Base-by-base conservation (phyloP, 2,329 filamentous ascomycete species). In the Arthroderma uncinatum region DNA sequence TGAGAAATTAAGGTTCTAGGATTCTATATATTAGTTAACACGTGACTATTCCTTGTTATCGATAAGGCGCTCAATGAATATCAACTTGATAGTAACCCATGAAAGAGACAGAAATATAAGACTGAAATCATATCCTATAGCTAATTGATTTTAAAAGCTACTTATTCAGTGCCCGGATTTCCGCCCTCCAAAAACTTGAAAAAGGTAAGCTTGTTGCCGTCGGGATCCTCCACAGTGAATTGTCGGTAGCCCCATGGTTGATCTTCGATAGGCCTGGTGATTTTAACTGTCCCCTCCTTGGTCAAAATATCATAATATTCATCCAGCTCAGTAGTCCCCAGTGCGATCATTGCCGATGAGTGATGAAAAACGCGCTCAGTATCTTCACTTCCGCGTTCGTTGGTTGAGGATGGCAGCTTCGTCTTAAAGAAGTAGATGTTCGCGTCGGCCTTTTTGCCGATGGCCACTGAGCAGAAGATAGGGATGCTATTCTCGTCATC, bases 341-440 rank as follows among this genome's bases (percentile, higher is more conserved):
- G 52, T 5, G 62, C 62, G 36, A 64, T 59, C 59, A 61, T 63
- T 14, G 62, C 59, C 28, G 54, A 55, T 0, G 58, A 59, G 6
- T 40, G 28, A 33, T 58, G 56, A 30, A 63, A 61, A 4, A 36
- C 19, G 14, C 58, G 58, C 10, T 55, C 10, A 8, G 54, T 52
- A 10, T 55, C 23, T 40, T 33, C 19, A 19, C 6, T 21, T 36
- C 16, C 9, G 1, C 7, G 10, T 4, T 28, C 14, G 3, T 14
- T 37, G 2, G 5, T n/a, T 2, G 19, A 21, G n/a, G 36, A 37
- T 30, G 34, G 10, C 2, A 33, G 8, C 9, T 47, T 59, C 33
- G 40, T 57, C 50, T 58, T 42, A 19, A 60, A 63, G 36, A 63
- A 61, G 37, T 64, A 63, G 7, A 64, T 62, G 50, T 64, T 64